Evolutionary conservation across 495 filamentous ascomycete species (phyloP), one percentile per base, ranked within the genome.

Genomic region (Acidomyces sp.): DNA sequence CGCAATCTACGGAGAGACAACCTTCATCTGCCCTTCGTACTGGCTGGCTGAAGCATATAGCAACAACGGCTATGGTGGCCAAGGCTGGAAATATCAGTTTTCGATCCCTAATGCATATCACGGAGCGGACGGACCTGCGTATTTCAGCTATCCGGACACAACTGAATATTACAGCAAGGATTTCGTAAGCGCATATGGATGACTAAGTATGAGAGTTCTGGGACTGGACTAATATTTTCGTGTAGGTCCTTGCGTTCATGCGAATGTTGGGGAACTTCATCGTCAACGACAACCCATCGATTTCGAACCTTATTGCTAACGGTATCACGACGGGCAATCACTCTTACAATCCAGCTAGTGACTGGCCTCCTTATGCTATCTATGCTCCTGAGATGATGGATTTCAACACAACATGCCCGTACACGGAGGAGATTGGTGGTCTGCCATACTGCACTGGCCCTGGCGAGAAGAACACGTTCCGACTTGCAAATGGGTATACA

Each of bases 11-110:
- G 70, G 69, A 39, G 43, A 82, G 54, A 69, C 66, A 10, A 71
- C 64, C 5, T 78, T 80, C 38, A 30, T 63, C 46, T 82, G 75
- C 46, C 72, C 75, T 0, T 62, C 71, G 0, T 71, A 77, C 52
- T 82, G 74, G 75, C 60, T 80, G 25, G 74, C 71, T 6, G 64
- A 70, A 21, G 74, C 72, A 12, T 79, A 72, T 51, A 48, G 59
- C n/a, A 22, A 39, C 35, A 45, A 52, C 9, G 41, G 45, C 53
- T 45, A 56, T 23, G 34, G 31, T 16, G 35, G 23, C 18, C 45
- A 58, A 13, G 59, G 62, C 16, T 80, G 64, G 59, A 68, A 71
- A 26, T 80, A 78, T 46, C 69, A 79, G 55, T 80, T 72, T 54
- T 73, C 66, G n/a, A 67, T 75, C 1, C 68, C 69, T 0, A 64